Conservation (phyloP, 345 rosid species). For the Microthlaspi erraticum region DNA sequence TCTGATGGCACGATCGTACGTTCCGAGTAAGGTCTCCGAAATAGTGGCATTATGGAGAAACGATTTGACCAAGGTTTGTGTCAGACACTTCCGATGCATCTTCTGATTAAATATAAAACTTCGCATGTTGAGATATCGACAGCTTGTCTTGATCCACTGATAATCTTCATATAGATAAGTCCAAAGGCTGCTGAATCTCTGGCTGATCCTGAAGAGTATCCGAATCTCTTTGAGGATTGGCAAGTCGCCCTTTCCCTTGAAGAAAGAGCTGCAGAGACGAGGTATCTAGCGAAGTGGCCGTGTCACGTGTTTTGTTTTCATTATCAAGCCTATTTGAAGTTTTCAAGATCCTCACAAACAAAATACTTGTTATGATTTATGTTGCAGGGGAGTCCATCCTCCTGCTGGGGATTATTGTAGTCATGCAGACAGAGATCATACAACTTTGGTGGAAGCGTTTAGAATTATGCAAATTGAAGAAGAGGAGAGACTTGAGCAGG, state of each 20-base stretch:
- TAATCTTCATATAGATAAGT: slow-evolving; percentile 63
- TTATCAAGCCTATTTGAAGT: background rate
- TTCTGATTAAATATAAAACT: background rate
- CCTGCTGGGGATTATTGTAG: slow-evolving; percentile 68
- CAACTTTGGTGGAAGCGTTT: slow-evolving; percentile 85
- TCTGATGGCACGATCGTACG: slow-evolving; percentile 94
- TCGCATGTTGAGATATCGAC: slow-evolving; percentile 22
- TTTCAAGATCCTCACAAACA: slow-evolving; percentile 16
- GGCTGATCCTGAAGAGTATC: slow-evolving; percentile 97
- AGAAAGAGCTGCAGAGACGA: slow-evolving; percentile 68
- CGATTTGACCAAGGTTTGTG: slow-evolving; percentile 77
- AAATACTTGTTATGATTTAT: slow-evolving; percentile 33
- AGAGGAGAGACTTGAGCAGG: slow-evolving; percentile 72
- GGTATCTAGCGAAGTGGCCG: slow-evolving; percentile 50
- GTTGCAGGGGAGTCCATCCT: slow-evolving; percentile 64
- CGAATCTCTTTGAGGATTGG: slow-evolving; percentile 96
- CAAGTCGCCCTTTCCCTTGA: slow-evolving; percentile 83
- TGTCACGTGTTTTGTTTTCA: slow-evolving; percentile 8
- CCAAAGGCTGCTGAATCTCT: slow-evolving; percentile 97
- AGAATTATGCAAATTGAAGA: slow-evolving; percentile 83
- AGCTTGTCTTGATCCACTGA: slow-evolving; percentile 18
- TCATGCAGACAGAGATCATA: slow-evolving; percentile 61
- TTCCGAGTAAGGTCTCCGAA: slow-evolving; percentile 94
- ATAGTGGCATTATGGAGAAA: slow-evolving; percentile 93
- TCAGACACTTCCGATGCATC: slow-evolving; percentile 12